Evolutionary conservation across 2,329 filamentous ascomycete species (phyloP), one percentile per base, ranked within the genome.

Genomic region (Ceratocystis variospora): DNA sequence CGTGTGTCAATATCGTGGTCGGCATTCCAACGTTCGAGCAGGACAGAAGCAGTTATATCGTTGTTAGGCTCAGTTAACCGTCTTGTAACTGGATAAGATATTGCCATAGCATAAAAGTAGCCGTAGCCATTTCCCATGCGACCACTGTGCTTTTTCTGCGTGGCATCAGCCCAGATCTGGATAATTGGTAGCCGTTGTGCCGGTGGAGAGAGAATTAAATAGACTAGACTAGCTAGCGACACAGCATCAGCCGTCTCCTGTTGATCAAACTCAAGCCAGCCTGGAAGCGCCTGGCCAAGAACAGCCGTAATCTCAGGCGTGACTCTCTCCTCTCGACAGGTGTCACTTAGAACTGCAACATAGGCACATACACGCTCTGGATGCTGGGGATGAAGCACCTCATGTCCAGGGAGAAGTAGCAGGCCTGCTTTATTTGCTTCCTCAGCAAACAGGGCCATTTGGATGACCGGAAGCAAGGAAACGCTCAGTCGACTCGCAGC

Each of bases 401-500:
- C 63, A 44, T 46, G 3, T 12, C 66, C 66, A 8, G 63, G 2
- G 15, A 62, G 22, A 6, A 65, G 63, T 33, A 44, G 28, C 12
- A 64, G 25, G 3, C 46, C 31, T 19, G 44, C 45, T 6, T 28
- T 22, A 3, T 31, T 7, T 15, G 55, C n/a, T 25, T 55, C 44
- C 15, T 61, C 28, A 2, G 57, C 41, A 31, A 62, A 62, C 19
- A 67, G 31, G 6, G 10, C 5, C 46, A 57, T 46, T 33, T 68
- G 67, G 22, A 69, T 46, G 0, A 81, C 65, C 0, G 82, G 81
- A 8, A 79, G 74, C 0, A 77, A 73, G 3, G 84, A 79, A 5
- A 82, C 77, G 10, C 87, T 76, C 0, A 89, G 77, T n/a, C 77
- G 77, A 70, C 83, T 81, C 15, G 79, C 79, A 0, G 84, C 83